Base-by-base conservation (phyloP, 2,329 filamentous ascomycete species). In the Knufia petricola region DNA sequence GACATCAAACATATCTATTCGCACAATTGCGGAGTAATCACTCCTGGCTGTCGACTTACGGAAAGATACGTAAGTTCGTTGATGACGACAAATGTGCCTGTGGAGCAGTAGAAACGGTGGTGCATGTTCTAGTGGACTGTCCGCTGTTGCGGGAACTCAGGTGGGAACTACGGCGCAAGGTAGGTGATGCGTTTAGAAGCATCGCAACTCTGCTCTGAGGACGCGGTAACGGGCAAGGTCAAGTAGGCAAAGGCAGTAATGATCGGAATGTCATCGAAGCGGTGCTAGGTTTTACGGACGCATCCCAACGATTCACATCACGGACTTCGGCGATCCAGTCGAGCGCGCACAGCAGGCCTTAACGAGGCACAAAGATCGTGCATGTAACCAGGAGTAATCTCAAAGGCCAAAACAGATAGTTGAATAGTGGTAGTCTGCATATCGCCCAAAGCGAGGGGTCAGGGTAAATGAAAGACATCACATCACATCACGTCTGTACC, bases 171-270 rank as follows among this genome's bases (percentile, higher is more conserved):
- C 34, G 34, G n/a, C 4, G n/a, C 13, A 52, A 60, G 37, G 52
- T 58, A 34, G 52, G 57, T 31, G 50, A 48, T 21, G 55, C 51
- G 40, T 54, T 60, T 21, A 53, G 54, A n/a, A 51, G 53, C 46
- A 51, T 59, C 19, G 52, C 56, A 52, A 47, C 26, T 43, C 56
- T 61, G 46, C 52, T 61, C 34, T 55, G 56, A 52, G 56, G 58
- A 47, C 36, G 48, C n/a, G n/a, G n/a, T 28, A 53, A 53, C 43
- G 48, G 24, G 51, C 48, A 53, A 48, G 51, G 51, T 45, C 50
- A 50, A 23, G 44, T 34, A 34, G 30, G 15, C 26, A 45, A 47
- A 19, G 28, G 50, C 8, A 12, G 23, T 15, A 48, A 7, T 42
- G 45, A 49, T 10, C 20, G 46, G 30, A 37, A 52, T 17, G 30